Evolutionary conservation across 352 stramenopile genomes (phyloP), one percentile per base, ranked within the genome.

Genomic region (Achlya hypogyna): DNA sequence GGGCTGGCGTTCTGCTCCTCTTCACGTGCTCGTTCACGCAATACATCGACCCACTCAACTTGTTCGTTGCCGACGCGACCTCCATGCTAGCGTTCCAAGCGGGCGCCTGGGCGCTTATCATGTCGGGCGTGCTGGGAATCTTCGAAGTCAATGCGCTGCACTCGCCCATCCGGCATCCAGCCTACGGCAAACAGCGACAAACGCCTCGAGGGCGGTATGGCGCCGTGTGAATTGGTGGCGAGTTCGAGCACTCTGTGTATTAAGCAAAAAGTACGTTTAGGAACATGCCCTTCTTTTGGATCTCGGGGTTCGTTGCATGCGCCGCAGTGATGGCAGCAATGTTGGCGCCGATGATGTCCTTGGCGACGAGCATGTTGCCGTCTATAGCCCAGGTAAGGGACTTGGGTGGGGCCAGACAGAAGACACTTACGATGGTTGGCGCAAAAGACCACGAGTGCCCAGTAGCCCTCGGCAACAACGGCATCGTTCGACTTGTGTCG

Each of bases 21-120:
- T 93, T 93, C 70, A 64, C 89, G 38, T 86, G 82, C 62, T 91
- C 84, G 16, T 89, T 82, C 4, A 70, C 90, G 52, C 84, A 93
- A 67, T 91, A 91, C 56, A 87, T 93, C 75, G 84, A 93, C 51
- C 84, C 84, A 27, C 87, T 91, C 73, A 76, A 82, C 40, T 78
- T 81, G 51, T 67, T 93, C 31, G 91, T 91, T 62, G 80, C 80
- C 5, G 91, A 91, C 70, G 75, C 79, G 25, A 75, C 72, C 32
- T 91, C 81, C 60, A 79, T 93, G 32, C 74, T 84, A 8, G 80
- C 82, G 5, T 93, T 91, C 43, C 79, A 75, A 1, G 72, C 87
- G 14, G 84, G 84, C 52, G 89, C 82, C 66, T 70, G 88, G 29
- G 73, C 90, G 10, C 80, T 80, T 1, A 72, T 93, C 25, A 73